phyloP scores from a whole-genome alignment of 2,329 filamentous ascomycete genomes.

The Zelopaecilomyces penicillatus region DNA sequence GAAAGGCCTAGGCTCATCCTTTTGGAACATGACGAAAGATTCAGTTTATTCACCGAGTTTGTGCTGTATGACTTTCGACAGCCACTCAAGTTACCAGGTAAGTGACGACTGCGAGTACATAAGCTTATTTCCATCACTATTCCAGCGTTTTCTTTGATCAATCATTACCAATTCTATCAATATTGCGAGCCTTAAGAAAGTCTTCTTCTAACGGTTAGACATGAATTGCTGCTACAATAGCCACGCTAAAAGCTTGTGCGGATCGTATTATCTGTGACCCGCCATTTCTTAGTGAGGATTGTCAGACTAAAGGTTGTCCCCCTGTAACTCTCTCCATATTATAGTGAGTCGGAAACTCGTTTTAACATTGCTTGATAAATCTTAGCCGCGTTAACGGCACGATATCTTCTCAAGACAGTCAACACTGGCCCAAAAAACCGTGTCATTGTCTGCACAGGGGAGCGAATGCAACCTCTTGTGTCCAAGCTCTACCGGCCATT shows the following conservation, averaged over 20 bases:
- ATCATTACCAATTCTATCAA: no score
- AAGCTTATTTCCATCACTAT: not conserved
- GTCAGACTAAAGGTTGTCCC: slow-evolving; percentile 62
- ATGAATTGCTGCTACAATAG: slow-evolving; percentile 18
- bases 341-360: not conserved
- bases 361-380: not conserved
- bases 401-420: slow-evolving; percentile 55
- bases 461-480: slow-evolving; percentile 61
- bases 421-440: slow-evolving; percentile 16
- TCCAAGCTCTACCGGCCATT: slow-evolving; percentile 57
- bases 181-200: no score
- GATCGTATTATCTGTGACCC: slow-evolving; percentile 70
- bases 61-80: slow-evolving; percentile 65
- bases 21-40: slow-evolving; percentile 67
- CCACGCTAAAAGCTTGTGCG: slow-evolving; percentile 51
- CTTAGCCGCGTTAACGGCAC: slow-evolving; percentile 61
- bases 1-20: slow-evolving; percentile 51
- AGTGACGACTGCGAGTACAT: no score
- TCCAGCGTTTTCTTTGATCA: not conserved
- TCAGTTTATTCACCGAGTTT: slow-evolving; percentile 66
- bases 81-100: slow-evolving; percentile 56
- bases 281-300: slow-evolving; percentile 72
- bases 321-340: not conserved
- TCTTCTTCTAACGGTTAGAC: no score
- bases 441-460: slow-evolving; percentile 67